A percentile compares a stretch with the other conserved stretches of the same genome.
phyloP scores from a whole-genome alignment of 2,329 filamentous ascomycete genomes.

The Rhytidhysteron rufulum region DNA sequence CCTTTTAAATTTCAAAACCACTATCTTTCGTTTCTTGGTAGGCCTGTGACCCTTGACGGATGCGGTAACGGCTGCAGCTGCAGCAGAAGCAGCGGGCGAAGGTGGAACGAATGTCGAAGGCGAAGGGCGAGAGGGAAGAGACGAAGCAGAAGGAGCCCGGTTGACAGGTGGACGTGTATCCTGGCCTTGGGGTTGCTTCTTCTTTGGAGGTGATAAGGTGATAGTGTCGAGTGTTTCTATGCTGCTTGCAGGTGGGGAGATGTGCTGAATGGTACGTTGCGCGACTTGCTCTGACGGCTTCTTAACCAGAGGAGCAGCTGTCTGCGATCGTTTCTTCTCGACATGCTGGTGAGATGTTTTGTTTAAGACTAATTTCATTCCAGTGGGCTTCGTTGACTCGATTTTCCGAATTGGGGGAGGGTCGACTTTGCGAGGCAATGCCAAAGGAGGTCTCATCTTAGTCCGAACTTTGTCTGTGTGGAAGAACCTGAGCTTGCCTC shows the following conservation, averaged over 20 bases:
- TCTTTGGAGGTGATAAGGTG: not conserved
- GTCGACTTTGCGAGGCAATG: no score
- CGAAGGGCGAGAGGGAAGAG: no score
- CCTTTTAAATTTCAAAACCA: not conserved
- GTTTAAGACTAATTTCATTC: not conserved
- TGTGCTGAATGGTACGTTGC: no score
- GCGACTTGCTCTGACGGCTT: not conserved
- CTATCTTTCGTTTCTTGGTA: not conserved
- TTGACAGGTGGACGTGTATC: not conserved
- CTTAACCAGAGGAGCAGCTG: not conserved
- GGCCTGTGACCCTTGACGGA: not conserved
- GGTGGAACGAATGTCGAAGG: no score
- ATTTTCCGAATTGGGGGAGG: not conserved
- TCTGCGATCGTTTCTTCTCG: not conserved
- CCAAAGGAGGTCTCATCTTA: constrained; percentile 7
- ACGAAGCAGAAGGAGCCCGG: not conserved
- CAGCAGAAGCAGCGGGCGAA: no score
- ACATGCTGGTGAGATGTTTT: not conserved
- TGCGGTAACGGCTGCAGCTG: not conserved
- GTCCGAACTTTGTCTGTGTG: constrained; percentile 20
- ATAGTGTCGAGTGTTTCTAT: not conserved
- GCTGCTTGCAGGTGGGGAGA: not conserved
- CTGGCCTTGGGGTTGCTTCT: not conserved
- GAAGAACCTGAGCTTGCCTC: constrained; percentile 35
- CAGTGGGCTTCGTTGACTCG: not conserved